Conservation (phyloP, 352 stramenopile genomes). For the Phytophthora lateralis region DNA sequence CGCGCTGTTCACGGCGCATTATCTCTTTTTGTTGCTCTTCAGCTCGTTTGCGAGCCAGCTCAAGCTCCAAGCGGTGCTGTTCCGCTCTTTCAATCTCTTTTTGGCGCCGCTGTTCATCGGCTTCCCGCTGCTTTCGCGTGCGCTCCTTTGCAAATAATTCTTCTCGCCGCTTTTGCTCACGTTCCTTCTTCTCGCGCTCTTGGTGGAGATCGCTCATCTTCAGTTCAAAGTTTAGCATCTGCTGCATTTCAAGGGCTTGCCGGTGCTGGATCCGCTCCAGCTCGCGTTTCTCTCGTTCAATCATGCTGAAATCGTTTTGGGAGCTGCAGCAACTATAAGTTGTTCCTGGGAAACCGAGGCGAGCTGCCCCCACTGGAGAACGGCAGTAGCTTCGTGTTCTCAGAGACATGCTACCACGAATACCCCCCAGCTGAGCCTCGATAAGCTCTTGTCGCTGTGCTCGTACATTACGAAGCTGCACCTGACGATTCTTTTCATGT, state of each 20-base stretch:
- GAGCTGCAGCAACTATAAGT: conserved; percentile 11
- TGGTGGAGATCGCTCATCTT: conserved; percentile 60
- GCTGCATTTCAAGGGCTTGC: conserved; percentile 72
- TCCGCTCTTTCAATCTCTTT: conserved; percentile 65
- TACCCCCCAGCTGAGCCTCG: conserved; percentile 48
- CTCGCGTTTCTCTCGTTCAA: conserved; percentile 70
- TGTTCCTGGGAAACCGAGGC: conserved; percentile 18
- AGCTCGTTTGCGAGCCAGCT: conserved; percentile 42
- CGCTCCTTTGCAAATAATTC: conserved; percentile 49
- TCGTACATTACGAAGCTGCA: conserved; percentile 57
- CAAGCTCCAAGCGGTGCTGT: conserved; percentile 53
- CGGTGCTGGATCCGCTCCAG: conserved; percentile 76
- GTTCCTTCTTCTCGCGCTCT: conserved; percentile 59
- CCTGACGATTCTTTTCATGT: conserved; percentile 63
- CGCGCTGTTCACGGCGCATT: conserved; percentile 48
- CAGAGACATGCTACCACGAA: conserved; percentile 59
- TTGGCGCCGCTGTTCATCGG: conserved; percentile 52
- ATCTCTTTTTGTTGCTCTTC: conserved; percentile 53
- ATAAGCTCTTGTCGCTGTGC: conserved; percentile 63
- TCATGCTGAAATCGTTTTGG: conserved; percentile 51
- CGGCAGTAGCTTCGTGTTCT: conserved; percentile 59
- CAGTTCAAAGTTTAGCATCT: conserved; percentile 72
- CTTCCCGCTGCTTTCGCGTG: conserved; percentile 47
- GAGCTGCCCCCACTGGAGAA: conserved; percentile 38
- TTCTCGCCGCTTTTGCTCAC: conserved; percentile 51